Evolutionary conservation across 2,329 filamentous ascomycete species (phyloP), one percentile per base, ranked within the genome.

Genomic region (Cladosporium sp.): DNA sequence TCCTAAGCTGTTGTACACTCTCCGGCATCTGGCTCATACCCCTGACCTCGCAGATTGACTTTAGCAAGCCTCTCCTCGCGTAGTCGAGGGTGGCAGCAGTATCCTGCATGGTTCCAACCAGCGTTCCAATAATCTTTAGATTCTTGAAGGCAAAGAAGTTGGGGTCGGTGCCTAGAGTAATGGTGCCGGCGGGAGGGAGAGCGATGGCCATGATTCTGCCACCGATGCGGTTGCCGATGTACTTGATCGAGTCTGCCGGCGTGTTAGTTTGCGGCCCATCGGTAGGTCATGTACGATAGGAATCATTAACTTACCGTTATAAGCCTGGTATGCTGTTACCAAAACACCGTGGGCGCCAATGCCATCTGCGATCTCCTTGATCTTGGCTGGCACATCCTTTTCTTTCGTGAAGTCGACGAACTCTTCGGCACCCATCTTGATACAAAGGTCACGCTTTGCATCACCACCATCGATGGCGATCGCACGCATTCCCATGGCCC

Each of bases 351-450:
- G 82, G 6, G 79, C 82, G 21, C 82, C 83, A 8, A 82, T 69
- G 1, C 82, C 81, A 66, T 80, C 82, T 1, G 82, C 79, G 18
- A 82, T 74, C 60, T 82, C 75, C 64, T 82, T 78, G 2, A 86
- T 80, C 41, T 80, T 80, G 4, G 76, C 76, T 0, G 77, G 77
- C 55, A 82, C 67, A 62, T 78, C 73, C 41, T 75, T 59, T 52
- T 77, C 75, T 55, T 81, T 77, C 49, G 78, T 80, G 74, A 86
- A 87, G 72, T 87, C 85, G n/a, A 87, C 76, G 72, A 86, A 87
- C 1, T 78, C 80, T 65, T 86, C 85, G 0, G 85, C 85, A 3
- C 85, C 85, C 72, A 86, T 80, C 59, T 79, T 75, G 59, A 82
- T 64, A 15, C 80, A 79, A 0, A 86, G 73, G 24, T 79, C 76